phyloP scores from a whole-genome alignment of 2,329 filamentous ascomycete species.

The Botryotinia globosa region DNA sequence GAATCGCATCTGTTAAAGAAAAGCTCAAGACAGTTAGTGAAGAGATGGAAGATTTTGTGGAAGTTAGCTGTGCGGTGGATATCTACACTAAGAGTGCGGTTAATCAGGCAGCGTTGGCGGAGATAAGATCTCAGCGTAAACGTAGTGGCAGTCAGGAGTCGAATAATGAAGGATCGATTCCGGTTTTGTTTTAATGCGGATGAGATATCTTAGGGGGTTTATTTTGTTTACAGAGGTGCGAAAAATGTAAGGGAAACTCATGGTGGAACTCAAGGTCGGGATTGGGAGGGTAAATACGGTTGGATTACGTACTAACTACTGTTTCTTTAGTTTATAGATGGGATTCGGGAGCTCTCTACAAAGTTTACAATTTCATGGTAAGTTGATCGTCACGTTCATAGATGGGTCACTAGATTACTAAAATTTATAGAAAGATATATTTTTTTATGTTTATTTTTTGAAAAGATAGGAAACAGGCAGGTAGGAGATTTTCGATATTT shows the following conservation, averaged over 20 bases:
- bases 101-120: constrained; percentile 30
- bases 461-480: no score
- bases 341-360: background rate
- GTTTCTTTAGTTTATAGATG: background rate
- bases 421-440: background rate
- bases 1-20: constrained; percentile 83
- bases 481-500: background rate
- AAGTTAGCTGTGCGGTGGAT: constrained; percentile 60
- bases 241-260: background rate
- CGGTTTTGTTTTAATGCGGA: background rate
- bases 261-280: no score
- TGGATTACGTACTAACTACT: background rate
- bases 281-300: no score
- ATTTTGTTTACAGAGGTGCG: background rate
- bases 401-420: background rate
- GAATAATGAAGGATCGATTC: background rate
- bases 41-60: constrained; percentile 93
- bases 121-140: background rate
- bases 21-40: constrained; percentile 96
- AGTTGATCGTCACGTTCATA: background rate
- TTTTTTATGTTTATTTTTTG: no score
- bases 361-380: background rate
- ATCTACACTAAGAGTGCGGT: constrained; percentile 37
- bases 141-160: background rate
- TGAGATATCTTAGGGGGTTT: background rate